A percentile compares a stretch with the other conserved stretches of the same genome.
Conservation (phyloP, 2,329 filamentous ascomycete species). For the Nothophaeocryptopus gaeumannii region DNA sequence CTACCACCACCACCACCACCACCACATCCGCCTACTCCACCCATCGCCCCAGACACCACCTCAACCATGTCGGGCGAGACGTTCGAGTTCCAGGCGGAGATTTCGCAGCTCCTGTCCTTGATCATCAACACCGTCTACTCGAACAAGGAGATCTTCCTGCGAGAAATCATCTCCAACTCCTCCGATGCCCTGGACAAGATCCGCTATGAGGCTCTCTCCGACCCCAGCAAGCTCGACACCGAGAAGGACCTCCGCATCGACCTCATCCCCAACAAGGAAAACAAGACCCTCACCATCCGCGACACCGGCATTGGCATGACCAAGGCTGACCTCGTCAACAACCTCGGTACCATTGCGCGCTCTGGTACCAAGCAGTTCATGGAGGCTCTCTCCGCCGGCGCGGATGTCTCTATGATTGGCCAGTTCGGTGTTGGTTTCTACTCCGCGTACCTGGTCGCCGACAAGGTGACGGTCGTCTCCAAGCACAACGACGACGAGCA, state of each 20-base stretch:
- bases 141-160: conserved; percentile 99
- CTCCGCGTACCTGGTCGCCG: conserved; percentile 98
- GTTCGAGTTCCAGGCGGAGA: conserved; percentile 99
- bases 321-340: conserved; percentile 99
- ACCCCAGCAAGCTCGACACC: conserved; percentile 93
- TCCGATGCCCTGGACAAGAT: conserved; percentile 99
- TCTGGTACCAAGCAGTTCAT: conserved; percentile 99
- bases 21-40: conserved; percentile 1
- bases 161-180: conserved; percentile 97
- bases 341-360: conserved; percentile 98
- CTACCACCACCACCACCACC: conserved; percentile 6
- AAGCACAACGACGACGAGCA: conserved; percentile 99
- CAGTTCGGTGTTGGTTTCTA: conserved; percentile 99
- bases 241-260: conserved; percentile 98
- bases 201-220: conserved; percentile 95
- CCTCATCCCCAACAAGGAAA: conserved; percentile 96
- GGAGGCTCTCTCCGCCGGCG: conserved; percentile 97
- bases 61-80: conserved; percentile 80
- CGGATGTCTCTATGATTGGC: conserved; percentile 99
- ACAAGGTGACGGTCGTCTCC: conserved; percentile 90
- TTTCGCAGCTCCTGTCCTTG: conserved; percentile 98
- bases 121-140: conserved; percentile 99
- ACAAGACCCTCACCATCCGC: conserved; percentile 94
- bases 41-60: conserved; percentile 20
- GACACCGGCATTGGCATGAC: conserved; percentile 99